phyloP scores from a whole-genome alignment of 2,329 filamentous ascomycete species.

The Diaporthe nobilis region DNA sequence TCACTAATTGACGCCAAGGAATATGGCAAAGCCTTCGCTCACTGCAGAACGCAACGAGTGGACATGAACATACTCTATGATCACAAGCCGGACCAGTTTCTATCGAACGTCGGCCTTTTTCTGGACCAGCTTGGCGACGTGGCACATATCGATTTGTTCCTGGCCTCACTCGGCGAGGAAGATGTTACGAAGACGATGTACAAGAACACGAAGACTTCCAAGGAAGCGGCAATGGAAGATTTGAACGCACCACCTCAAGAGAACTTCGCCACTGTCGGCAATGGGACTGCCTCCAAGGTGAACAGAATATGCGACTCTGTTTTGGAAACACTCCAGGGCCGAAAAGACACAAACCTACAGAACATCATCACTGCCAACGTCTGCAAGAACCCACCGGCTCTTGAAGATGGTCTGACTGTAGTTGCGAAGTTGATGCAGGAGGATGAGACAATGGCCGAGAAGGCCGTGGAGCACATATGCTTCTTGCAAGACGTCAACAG shows the following conservation, averaged over 20 bases:
- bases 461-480: slow-evolving; percentile 95
- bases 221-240: slow-evolving; percentile 20
- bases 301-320: slow-evolving; percentile 92
- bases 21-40: slow-evolving; percentile 86
- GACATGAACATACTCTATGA: slow-evolving; percentile 99
- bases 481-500: slow-evolving; percentile 95
- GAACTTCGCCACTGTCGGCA: slow-evolving; percentile 17
- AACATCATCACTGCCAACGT: slow-evolving; percentile 96
- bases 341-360: slow-evolving; percentile 78
- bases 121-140: slow-evolving; percentile 87
- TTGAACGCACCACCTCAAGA: slow-evolving; percentile 7
- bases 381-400: slow-evolving; percentile 91
- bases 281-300: slow-evolving; percentile 70
- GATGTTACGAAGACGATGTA: slow-evolving; percentile 96
- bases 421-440: slow-evolving; percentile 81
- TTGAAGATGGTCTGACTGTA: slow-evolving; percentile 85
- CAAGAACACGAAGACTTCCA: slow-evolving; percentile 79
- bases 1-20: slow-evolving; percentile 83
- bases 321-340: slow-evolving; percentile 74
- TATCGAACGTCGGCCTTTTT: slow-evolving; percentile 81
- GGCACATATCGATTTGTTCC: slow-evolving; percentile 89
- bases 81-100: slow-evolving; percentile 88
- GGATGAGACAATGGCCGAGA: slow-evolving; percentile 81
- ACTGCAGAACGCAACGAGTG: slow-evolving; percentile 92
- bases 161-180: slow-evolving; percentile 89